Evolutionary conservation across 2,329 filamentous ascomycete species (phyloP), one percentile per base, ranked within the genome.

Genomic region (Sordariomycetes sp.): DNA sequence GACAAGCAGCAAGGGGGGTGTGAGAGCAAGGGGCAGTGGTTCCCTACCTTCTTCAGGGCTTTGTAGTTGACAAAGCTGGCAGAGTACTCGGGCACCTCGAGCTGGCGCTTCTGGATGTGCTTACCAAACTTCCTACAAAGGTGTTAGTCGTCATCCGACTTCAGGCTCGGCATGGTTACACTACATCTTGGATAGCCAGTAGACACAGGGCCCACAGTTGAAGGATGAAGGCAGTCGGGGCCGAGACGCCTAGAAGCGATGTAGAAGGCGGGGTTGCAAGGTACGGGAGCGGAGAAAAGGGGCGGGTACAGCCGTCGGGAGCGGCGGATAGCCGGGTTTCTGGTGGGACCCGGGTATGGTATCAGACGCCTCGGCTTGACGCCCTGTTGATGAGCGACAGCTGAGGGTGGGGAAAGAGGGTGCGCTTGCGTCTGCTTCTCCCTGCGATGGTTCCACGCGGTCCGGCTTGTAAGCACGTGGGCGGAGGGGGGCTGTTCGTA

Each of bases 31-130:
- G 28, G 28, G 2, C 8, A 24, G 22, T 12, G 46, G 46, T 40
- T 70, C 28, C 74, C 62, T 70, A 96, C 94, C 90, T 97, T 97
- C 76, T 99, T 99, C 66, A 99, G 80, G 61, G 91, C 92, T 77
- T 99, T 99, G 79, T 99, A 99, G 76, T 99, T 97, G 66, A 97
- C 92, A 71, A 99, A 99, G 75, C 92, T 97, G 63, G 93, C 91
- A 62, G 94, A 93, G 87, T 99, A 99, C 82, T 99, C 94, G 61
- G 94, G 94, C 61, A 99, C 92, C 73, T 99, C 94, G 68, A 99
- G 89, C 81, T 99, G 94, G 71, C 92, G 88, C 79, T 96, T 96
- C 79, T 97, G 94, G 65, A 99, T 96, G 72, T 97, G 90, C 80
- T 99, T 99, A 74, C 94, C 94, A 79, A 99, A 99, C 83, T 99